These are phyloP conservation scores for Brassica juncea DNA, from an alignment of 345 rosid species.

Conservation along the genomic window DNA sequence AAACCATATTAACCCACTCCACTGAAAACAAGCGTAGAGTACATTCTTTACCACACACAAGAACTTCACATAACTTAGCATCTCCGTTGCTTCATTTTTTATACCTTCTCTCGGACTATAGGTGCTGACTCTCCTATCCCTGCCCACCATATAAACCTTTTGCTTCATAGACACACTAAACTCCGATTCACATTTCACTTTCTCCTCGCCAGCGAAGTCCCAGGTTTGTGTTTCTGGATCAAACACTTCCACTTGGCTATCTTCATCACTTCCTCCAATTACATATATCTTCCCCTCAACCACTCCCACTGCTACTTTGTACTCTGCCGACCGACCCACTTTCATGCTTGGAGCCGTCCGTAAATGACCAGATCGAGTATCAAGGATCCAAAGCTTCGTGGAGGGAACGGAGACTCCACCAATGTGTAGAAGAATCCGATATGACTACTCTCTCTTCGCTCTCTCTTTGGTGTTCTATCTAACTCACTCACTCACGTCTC, in stretches of 20 bases:
- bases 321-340: neutral
- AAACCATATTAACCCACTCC: neutral
- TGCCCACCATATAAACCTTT: neutral
- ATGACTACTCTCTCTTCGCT: too few relatives aligned
- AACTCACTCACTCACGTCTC: too few relatives aligned
- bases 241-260: neutral
- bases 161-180: neutral
- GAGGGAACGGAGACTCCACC: neutral
- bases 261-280: neutral
- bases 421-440: too few relatives aligned
- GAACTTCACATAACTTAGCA: neutral
- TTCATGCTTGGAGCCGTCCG: neutral
- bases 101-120: neutral
- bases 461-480: too few relatives aligned
- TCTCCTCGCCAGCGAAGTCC: neutral
- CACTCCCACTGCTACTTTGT: neutral
- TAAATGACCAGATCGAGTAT: neutral
- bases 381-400: neutral
- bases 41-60: neutral
- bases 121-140: neutral
- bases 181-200: neutral
- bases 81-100: neutral
- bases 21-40: neutral
- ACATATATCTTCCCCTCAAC: neutral
- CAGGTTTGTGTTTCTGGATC: neutral